These are phyloP conservation scores for Oryza brachyantha DNA, from an alignment of 176 grass and related monocot species.

Conservation along the genomic window DNA sequence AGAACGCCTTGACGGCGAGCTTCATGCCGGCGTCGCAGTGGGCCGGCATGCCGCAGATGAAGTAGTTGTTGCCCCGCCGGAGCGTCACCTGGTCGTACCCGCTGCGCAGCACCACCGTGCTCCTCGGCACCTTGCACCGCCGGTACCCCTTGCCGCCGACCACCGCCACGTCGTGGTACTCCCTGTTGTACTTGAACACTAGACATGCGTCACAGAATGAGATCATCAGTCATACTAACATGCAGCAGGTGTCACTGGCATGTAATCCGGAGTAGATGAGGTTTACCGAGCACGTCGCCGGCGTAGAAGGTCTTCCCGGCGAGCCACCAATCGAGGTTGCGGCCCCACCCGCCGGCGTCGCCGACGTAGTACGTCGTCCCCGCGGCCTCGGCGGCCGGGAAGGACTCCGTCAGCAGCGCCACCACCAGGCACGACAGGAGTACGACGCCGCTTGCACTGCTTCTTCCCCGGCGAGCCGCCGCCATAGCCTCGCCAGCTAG, in stretches of 20 bases:
- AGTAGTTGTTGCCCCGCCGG: conserved; percentile 44
- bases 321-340: conserved; percentile 15
- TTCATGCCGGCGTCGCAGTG: conserved; percentile 50
- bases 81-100: conserved; percentile 26
- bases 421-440: conserved; percentile 5
- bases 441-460: not conserved
- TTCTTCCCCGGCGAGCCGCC: conserved; percentile 31
- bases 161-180: conserved; percentile 29
- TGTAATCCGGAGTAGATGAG: no score
- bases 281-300: conserved; percentile 42
- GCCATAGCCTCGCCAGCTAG: not conserved
- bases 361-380: conserved; percentile 38
- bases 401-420: not conserved
- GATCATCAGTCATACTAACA: no score
- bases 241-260: not conserved
- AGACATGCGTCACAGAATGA: not conserved
- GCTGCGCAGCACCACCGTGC: not conserved
- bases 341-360: conserved; percentile 30
- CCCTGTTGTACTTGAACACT: conserved; percentile 52
- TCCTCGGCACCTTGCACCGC: conserved; percentile 19
- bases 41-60: conserved; percentile 39
- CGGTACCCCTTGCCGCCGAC: conserved; percentile 23
- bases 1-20: conserved; percentile 30
- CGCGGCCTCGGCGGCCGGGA: not conserved
- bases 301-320: conserved; percentile 35